Evolutionary conservation across 805 yeast genomes (phyloP).

Genomic region (Starmerella scarabaei): DNA sequence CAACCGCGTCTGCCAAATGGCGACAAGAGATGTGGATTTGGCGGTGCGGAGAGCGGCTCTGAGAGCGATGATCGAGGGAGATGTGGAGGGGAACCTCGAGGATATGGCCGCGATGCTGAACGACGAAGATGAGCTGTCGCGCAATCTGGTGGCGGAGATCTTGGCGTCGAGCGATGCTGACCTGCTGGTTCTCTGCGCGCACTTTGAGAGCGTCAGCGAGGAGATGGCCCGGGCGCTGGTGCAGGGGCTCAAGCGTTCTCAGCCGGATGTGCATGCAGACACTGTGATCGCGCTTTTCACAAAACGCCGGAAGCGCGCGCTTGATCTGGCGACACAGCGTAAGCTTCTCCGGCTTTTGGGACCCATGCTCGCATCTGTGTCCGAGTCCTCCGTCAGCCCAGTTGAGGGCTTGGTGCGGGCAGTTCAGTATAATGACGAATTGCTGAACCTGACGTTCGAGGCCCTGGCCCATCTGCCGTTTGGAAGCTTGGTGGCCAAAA

Average conservation of each 20-base stretch:
- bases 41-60: conserved; percentile 15
- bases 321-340: not conserved
- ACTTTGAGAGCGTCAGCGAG: not conserved
- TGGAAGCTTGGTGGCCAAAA: not conserved
- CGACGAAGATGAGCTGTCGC: conserved; percentile 6
- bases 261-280: not conserved
- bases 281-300: too few relatives aligned
- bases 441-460: conserved; percentile 1
- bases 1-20: conserved; percentile 10
- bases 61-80: not conserved
- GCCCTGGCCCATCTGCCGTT: conserved; percentile 1
- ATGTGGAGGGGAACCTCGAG: not conserved
- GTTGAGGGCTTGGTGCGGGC: not conserved
- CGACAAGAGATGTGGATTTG: conserved; percentile 14
- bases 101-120: conserved; percentile 1
- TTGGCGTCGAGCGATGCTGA: not conserved
- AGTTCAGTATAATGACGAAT: conserved; percentile 6
- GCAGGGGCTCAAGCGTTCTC: not conserved
- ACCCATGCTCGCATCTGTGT: not conserved
- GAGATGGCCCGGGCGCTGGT: not conserved
- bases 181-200: too few relatives aligned
- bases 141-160: conserved; percentile 9
- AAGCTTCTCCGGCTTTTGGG: not conserved
- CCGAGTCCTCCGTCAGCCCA: not conserved
- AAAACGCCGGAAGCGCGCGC: too few relatives aligned